Base-by-base conservation (phyloP, 2,329 filamentous ascomycete genomes). In the Shiraia bambusicola region DNA sequence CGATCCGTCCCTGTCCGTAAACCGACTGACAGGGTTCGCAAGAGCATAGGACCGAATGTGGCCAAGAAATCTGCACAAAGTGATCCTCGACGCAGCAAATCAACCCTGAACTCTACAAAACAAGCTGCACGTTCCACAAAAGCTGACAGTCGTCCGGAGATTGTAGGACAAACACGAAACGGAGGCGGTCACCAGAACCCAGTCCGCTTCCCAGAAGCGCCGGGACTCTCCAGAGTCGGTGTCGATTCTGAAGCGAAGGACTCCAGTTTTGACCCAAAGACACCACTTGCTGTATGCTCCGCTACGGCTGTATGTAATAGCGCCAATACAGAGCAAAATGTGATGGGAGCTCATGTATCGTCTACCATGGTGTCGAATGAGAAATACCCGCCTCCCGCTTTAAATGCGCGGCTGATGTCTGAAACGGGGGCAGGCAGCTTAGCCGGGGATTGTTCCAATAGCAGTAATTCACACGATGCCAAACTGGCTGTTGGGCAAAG, bases 281-380 rank as follows among this genome's bases (percentile, higher is more conserved):
- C 19, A 22, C 19, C 19, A 22, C 4, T 22, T 22, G 8, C 19
- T 8, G 19, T 22, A 22, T 22, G 19, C 19, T 22, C 19, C 29
- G 15, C 13, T 16, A 15, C 14, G 6, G 11, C 4, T 31, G 17
- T 16, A 12, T 34, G 8, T 34, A 3, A 16, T 19, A 22, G 13
- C 22, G n/a, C 22, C 22, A 34, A 13, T 3, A 28, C 17, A 4
- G 27, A 16, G 2, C 9, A 22, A n/a, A 30, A 15, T 10, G 26
- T 14, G 9, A 36, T 36, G 31, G 38, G 33, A 31, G 28, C 38
- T 31, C 32, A 36, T 30, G 10, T 17, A 10, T 35, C 19, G 8
- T 22, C 19, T 22, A 8, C 19, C 8, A 8, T 22, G 19, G 19
- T 8, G 4, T 22, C 19, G 19, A 4, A 22, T 22, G 4, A 22